These are phyloP conservation scores for Globisporangium echinulatum DNA, from an alignment of 352 stramenopile genomes.

Conservation along the genomic window DNA sequence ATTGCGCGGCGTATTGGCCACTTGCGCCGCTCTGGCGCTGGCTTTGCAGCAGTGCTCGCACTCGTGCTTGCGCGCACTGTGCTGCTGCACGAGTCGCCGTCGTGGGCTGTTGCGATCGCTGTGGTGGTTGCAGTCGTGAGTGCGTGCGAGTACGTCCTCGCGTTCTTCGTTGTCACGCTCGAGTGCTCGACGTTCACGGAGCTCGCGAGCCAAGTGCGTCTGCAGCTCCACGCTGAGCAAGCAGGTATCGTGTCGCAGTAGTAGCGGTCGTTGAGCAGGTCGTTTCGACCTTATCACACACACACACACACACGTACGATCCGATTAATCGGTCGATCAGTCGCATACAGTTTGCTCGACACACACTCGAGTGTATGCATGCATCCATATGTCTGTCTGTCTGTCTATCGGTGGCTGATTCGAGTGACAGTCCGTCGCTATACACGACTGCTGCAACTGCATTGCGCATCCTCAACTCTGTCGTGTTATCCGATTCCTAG, in stretches of 20 bases:
- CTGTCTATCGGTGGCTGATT: too few relatives aligned
- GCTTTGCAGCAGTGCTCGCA: slow-evolving; percentile 8
- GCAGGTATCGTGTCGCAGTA: neutral
- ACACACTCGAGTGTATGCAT: too few relatives aligned
- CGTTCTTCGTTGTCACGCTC: slow-evolving; percentile 77
- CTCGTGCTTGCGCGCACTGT: slow-evolving; percentile 20
- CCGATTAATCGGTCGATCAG: too few relatives aligned
- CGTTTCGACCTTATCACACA: too few relatives aligned
- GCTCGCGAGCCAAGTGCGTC: slow-evolving; percentile 55
- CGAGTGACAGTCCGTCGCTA: too few relatives aligned
- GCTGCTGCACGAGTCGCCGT: slow-evolving; percentile 21
- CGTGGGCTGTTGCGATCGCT: slow-evolving; percentile 25
- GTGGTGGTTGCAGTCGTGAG: slow-evolving; percentile 27
- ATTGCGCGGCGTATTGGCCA: slow-evolving; percentile 29
- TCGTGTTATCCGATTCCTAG: too few relatives aligned
- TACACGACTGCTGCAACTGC: too few relatives aligned
- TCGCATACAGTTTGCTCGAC: too few relatives aligned
- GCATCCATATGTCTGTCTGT: too few relatives aligned
- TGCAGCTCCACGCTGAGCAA: slow-evolving; percentile 41
- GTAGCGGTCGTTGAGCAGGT: too few relatives aligned
- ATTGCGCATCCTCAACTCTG: too few relatives aligned
- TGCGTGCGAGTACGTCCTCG: slow-evolving; percentile 58
- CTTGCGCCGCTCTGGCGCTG: slow-evolving; percentile 26
- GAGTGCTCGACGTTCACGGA: slow-evolving; percentile 81
- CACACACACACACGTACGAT: too few relatives aligned